Percentiles rank a stretch among this genome's conserved stretches.
Evolutionary conservation across 371 early-diverging fungal species (phyloP).

Genomic region (Mucor irregularis): DNA sequence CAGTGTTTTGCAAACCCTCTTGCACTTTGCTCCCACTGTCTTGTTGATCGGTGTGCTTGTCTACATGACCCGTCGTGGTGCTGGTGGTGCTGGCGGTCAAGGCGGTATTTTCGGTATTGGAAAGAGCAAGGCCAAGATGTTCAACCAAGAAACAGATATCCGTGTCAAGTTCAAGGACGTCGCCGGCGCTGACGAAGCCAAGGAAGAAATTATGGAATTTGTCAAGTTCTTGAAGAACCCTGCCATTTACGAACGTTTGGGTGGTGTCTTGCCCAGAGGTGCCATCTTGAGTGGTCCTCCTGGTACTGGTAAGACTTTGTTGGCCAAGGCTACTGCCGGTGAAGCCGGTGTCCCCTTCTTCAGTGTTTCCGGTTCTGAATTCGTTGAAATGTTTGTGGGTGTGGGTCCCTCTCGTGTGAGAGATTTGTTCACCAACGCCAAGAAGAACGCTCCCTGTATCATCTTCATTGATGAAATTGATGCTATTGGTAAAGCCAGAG

Average conservation of each 20-base stretch:
- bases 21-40: conserved; percentile 92
- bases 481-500: conserved; percentile 98
- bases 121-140: conserved; percentile 94
- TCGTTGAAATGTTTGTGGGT: conserved; percentile 99
- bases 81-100: conserved; percentile 55
- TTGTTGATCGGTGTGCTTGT: conserved; percentile 84
- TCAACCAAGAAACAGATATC: conserved; percentile 95
- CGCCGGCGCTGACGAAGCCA: conserved; percentile 99
- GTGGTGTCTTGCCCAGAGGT: conserved; percentile 99
- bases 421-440: conserved; percentile 95
- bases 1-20: conserved; percentile 63
- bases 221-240: conserved; percentile 99
- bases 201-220: conserved; percentile 99
- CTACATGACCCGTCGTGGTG: conserved; percentile 80
- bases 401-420: conserved; percentile 97
- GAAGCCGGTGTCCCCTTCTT: conserved; percentile 98
- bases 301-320: conserved; percentile 98
- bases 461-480: conserved; percentile 99
- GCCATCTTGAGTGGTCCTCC: conserved; percentile 97
- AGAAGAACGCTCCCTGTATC: conserved; percentile 97
- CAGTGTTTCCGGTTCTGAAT: conserved; percentile 98
- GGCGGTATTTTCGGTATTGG: conserved; percentile 96
- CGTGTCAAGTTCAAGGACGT: conserved; percentile 98
- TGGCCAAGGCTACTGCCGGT: conserved; percentile 99
- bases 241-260: conserved; percentile 92